These are phyloP conservation scores for Themeda triandra DNA, from an alignment of 176 grass and related monocot genomes.

Conservation along the genomic window DNA sequence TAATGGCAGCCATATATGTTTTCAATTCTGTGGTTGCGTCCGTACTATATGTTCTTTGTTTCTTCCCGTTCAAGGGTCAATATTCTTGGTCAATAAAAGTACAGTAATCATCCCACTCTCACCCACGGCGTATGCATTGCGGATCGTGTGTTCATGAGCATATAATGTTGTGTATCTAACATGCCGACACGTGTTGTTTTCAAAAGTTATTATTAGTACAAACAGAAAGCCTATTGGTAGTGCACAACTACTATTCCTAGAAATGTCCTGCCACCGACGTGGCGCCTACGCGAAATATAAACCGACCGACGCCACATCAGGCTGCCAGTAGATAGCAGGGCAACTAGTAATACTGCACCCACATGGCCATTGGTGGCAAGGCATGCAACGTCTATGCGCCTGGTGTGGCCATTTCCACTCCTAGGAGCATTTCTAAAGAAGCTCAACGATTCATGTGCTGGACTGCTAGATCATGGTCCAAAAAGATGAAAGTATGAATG, in stretches of 20 bases:
- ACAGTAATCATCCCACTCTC: background rate
- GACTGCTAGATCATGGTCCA: conserved; percentile 2
- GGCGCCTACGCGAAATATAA: background rate
- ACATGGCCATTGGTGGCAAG: conserved; percentile 22
- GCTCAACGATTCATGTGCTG: background rate
- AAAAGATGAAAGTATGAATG: conserved; percentile 1
- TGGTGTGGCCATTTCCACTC: conserved; percentile 5
- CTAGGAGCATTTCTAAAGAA: conserved; percentile 23
- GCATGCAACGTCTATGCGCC: conserved; percentile 30
- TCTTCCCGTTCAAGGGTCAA: background rate
- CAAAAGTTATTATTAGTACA: background rate
- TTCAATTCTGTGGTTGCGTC: background rate
- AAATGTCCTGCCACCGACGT: conserved; percentile 24
- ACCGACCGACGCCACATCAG: background rate
- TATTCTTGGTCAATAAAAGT: background rate
- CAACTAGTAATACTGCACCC: background rate
- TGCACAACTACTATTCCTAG: background rate
- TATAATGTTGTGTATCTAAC: background rate
- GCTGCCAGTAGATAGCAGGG: conserved; percentile 13
- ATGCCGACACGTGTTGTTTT: background rate
- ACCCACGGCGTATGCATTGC: background rate
- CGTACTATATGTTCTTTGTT: background rate
- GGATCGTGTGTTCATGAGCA: background rate
- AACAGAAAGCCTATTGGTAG: background rate
- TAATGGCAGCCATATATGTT: background rate